A percentile compares a stretch with the other conserved stretches of the same genome.
These are phyloP conservation scores for Effrenium voratum DNA, from an alignment of 73 alveolate genomes.

Conservation along the genomic window DNA sequence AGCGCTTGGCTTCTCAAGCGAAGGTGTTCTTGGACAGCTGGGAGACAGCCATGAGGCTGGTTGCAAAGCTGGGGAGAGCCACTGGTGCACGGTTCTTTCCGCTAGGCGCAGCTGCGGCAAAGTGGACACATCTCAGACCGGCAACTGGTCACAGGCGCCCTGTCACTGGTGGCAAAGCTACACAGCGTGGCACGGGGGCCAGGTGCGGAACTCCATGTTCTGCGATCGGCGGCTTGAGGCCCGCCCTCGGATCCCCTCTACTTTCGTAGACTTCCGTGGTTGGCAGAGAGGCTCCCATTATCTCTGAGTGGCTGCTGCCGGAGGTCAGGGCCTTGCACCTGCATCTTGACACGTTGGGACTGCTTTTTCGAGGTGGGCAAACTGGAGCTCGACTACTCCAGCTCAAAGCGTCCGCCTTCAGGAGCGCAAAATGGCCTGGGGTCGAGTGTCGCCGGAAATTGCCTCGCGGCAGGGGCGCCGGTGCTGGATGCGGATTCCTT, in stretches of 20 bases:
- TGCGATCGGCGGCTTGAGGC: slow-evolving; percentile 55
- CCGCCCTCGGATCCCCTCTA: not conserved
- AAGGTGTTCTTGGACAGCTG: slow-evolving; percentile 83
- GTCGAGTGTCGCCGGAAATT: not conserved
- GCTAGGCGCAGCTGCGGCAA: slow-evolving; percentile 37
- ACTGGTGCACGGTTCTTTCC: not conserved
- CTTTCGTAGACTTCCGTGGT: not conserved
- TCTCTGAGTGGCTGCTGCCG: slow-evolving; percentile 85
- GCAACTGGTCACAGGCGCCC: slow-evolving; percentile 76
- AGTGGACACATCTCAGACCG: slow-evolving; percentile 66
- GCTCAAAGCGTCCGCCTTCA: slow-evolving; percentile 48
- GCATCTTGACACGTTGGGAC: not conserved
- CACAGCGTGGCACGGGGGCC: not conserved
- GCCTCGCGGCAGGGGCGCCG: slow-evolving; percentile 21
- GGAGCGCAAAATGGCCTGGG: not conserved
- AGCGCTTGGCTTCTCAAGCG: not conserved
- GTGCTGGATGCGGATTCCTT: slow-evolving; percentile 46
- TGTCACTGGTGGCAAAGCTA: too few relatives aligned
- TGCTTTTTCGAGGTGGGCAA: slow-evolving; percentile 31
- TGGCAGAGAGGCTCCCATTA: slow-evolving; percentile 12
- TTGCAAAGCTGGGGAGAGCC: not conserved
- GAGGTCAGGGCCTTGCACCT: not conserved
- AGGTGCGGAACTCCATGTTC: slow-evolving; percentile 51
- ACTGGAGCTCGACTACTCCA: slow-evolving; percentile 79
- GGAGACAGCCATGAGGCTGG: slow-evolving; percentile 49